phyloP scores from a whole-genome alignment of 176 grass and related monocot genomes.

The Musa itinerans region DNA sequence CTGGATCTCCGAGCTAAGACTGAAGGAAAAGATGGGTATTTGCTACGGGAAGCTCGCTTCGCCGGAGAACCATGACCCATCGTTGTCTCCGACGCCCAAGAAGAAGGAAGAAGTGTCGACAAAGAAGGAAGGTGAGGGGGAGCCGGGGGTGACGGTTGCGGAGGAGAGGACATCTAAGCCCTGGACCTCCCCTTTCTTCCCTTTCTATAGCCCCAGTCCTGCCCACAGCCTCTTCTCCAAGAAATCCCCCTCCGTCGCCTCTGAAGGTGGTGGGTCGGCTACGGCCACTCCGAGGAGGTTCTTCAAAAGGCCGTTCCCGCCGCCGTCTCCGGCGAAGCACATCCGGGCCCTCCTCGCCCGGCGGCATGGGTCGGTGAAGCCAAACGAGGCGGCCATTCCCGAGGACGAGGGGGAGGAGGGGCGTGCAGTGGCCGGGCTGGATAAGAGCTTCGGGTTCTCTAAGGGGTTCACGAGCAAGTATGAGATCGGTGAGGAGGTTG shows the following conservation, averaged over 20 bases:
- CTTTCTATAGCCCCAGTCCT: slow-evolving; percentile 14
- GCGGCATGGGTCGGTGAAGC: slow-evolving; percentile 29
- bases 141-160: background rate
- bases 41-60: slow-evolving; percentile 1
- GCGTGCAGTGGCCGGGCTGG: slow-evolving; percentile 4
- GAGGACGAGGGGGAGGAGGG: slow-evolving; percentile 23
- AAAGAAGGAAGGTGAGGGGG: background rate
- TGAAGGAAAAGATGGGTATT: background rate
- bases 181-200: slow-evolving; percentile 16
- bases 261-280: slow-evolving; percentile 30
- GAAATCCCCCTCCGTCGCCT: slow-evolving; percentile 17
- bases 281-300: slow-evolving; percentile 37
- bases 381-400: slow-evolving; percentile 20
- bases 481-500: slow-evolving; percentile 26
- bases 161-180: slow-evolving; percentile 13
- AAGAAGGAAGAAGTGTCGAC: background rate
- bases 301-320: slow-evolving; percentile 36
- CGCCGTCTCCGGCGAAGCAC: slow-evolving; percentile 53
- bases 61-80: background rate
- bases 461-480: slow-evolving; percentile 19
- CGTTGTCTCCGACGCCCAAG: background rate
- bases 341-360: slow-evolving; percentile 52
- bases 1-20: background rate
- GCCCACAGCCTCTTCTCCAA: slow-evolving; percentile 12
- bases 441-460: slow-evolving; percentile 25